phyloP scores from a whole-genome alignment of 176 grass and related monocot genomes.

The Rhipidocladum racemiflorum region DNA sequence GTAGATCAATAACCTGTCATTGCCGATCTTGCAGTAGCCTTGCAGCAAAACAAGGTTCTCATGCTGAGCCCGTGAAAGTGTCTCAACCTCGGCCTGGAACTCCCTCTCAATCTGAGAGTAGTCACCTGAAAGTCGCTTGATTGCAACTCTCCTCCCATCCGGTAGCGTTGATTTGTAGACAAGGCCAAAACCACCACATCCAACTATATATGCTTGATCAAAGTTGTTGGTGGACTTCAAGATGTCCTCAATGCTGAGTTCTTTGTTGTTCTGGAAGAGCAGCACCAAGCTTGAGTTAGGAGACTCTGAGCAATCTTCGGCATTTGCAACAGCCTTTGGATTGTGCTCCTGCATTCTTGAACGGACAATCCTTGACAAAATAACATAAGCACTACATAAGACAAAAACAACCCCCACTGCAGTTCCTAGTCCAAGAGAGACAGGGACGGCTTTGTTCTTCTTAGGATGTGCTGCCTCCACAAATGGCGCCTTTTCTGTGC shows the following conservation, averaged over 20 bases:
- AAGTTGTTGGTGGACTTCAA: constrained; percentile 91
- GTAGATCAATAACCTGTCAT: constrained; percentile 82
- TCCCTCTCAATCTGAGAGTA: constrained; percentile 91
- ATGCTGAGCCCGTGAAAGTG: constrained; percentile 82
- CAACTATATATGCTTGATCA: constrained; percentile 75
- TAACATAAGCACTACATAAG: constrained; percentile 41
- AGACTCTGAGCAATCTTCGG: constrained; percentile 67
- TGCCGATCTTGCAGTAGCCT: constrained; percentile 84
- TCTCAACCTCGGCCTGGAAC: constrained; percentile 89
- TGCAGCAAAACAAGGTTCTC: constrained; percentile 80
- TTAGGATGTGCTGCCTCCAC: background rate
- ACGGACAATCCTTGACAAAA: constrained; percentile 45
- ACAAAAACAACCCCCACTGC: constrained; percentile 46
- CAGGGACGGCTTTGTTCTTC: constrained; percentile 47
- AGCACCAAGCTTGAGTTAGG: constrained; percentile 62
- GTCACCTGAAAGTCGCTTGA: constrained; percentile 88
- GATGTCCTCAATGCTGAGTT: constrained; percentile 72
- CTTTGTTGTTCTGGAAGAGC: constrained; percentile 86
- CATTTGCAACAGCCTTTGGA: constrained; percentile 72
- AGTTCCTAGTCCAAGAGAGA: constrained; percentile 51
- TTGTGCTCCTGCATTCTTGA: constrained; percentile 60
- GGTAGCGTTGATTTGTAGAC: constrained; percentile 84
- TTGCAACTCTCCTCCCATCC: constrained; percentile 64
- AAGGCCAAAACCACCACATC: constrained; percentile 88
- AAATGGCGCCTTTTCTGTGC: background rate